Evolutionary conservation across 73 alveolate species (phyloP).

Genomic region (Tetrahymena thermophila): DNA sequence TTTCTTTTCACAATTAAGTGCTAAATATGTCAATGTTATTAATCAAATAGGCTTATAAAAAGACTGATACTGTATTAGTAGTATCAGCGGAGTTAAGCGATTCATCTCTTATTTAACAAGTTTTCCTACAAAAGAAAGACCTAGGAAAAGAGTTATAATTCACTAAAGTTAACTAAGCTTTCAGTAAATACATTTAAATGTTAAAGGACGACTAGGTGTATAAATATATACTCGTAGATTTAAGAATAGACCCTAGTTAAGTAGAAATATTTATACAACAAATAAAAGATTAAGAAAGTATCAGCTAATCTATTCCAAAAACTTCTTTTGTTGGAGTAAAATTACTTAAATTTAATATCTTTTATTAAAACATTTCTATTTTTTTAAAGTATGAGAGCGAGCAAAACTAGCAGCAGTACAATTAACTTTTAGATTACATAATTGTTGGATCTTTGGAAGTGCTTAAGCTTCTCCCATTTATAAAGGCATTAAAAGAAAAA

Average conservation of each 20-base stretch:
- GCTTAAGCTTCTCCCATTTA: not conserved
- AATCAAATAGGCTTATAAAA: not conserved
- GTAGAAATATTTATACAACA: not conserved
- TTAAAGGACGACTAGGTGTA: not conserved
- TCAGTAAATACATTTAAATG: not conserved
- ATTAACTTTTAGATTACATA: not conserved
- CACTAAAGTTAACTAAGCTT: not conserved
- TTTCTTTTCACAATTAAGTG: too few species aligned
- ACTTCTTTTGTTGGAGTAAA: not conserved
- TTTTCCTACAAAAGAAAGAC: not conserved
- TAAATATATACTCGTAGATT: not conserved
- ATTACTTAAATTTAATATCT: not conserved
- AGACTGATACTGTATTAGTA: not conserved
- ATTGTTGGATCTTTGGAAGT: not conserved
- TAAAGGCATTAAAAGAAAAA: not conserved
- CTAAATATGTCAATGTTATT: too few species aligned
- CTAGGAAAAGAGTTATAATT: not conserved
- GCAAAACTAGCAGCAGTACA: too few species aligned
- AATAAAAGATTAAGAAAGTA: not conserved
- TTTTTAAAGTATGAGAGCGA: not conserved
- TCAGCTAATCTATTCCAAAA: not conserved
- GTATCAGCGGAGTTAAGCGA: not conserved
- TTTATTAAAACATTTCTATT: not conserved
- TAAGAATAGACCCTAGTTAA: not conserved
- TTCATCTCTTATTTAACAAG: not conserved